Evolutionary conservation across 139 green algal species (phyloP).

Genomic region (Haematococcus sp.): DNA sequence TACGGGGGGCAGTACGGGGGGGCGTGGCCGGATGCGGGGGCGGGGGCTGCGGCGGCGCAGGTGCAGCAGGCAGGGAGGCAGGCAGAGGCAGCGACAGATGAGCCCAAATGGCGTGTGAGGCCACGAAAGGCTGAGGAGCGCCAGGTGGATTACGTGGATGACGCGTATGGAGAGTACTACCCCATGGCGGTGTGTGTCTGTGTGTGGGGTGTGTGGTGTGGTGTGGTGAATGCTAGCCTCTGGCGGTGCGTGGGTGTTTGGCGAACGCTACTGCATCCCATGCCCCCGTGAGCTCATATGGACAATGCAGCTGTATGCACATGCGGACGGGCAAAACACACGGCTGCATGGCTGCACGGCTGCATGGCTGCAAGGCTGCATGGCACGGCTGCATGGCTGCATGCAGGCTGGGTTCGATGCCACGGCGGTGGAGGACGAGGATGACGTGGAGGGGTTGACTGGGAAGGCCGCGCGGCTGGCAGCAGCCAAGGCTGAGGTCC

Average conservation of each 20-base stretch:
- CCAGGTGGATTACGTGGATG: conserved; percentile 40
- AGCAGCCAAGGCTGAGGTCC: too few relatives aligned
- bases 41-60: conserved; percentile 6
- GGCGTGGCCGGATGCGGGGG: not conserved
- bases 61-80: conserved; percentile 5
- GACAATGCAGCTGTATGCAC: too few relatives aligned
- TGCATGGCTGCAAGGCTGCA: not conserved
- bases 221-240: too few relatives aligned
- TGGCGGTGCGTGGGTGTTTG: too few relatives aligned
- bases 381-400: not conserved
- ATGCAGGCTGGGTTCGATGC: conserved; percentile 3
- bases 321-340: too few relatives aligned
- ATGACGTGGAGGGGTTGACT: not conserved
- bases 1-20: conserved; percentile 6
- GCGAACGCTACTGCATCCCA: too few relatives aligned
- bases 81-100: conserved; percentile 1
- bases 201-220: not conserved
- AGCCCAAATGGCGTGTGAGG: conserved; percentile 33
- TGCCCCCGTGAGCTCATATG: too few relatives aligned
- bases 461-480: not conserved
- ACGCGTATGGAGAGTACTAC: conserved; percentile 67
- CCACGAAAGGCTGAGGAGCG: conserved; percentile 10
- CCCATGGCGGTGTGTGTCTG: conserved; percentile 24
- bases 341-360: not conserved
- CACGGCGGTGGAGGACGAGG: not conserved